Base-by-base conservation (phyloP, 768 basidiomycete species). In the Mycena filopes region DNA sequence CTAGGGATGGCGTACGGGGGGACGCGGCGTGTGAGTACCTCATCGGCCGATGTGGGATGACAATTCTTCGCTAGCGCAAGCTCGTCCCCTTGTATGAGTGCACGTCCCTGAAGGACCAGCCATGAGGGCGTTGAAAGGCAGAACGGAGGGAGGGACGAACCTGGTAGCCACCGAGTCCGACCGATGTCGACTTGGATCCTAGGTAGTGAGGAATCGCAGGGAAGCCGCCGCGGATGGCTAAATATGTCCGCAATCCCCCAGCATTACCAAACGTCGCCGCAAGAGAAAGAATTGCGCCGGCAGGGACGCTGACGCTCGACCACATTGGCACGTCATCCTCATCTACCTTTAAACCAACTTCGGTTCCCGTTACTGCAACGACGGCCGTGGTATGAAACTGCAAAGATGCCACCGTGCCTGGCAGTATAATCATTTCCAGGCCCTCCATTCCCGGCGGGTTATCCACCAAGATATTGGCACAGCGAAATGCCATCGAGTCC, bases 131-230 rank as follows among this genome's bases (percentile, higher is more conserved):
- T n/a, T n/a, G 23, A n/a, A 6, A 13, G 29, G 25, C 18, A 29
- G 0, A 29, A 21, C 18, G 1, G 20, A 33, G 15, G 2, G 18
- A n/a, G 49, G 28, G 20, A 61, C 10, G 16, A 33, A 18, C 86
- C 74, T 87, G 88, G 71, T 86, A 88, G 3, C 88, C 87, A 45
- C 88, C 88, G 13, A 88, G 67, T 16, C 86, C 84, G 81, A 88
- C 81, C 1, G 86, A 88, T 23, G 89, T 89, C 6, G 87, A 86
- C 75, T 90, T 91, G 0, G 87, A 88, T 4, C 85, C 88, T 2
- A 91, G 77, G 70, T 88, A 91, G 6, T 60, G 6, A 36, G 87
- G 84, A 2, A 89, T 76, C 18, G 78, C 78, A 0, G 89, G 89
- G 64, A 92, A 84, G 0, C 89, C 90, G 3, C 88, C 89, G 38